Base-by-base conservation (phyloP, 202 grass and related monocot genomes). In the Elaeis oleifera region DNA sequence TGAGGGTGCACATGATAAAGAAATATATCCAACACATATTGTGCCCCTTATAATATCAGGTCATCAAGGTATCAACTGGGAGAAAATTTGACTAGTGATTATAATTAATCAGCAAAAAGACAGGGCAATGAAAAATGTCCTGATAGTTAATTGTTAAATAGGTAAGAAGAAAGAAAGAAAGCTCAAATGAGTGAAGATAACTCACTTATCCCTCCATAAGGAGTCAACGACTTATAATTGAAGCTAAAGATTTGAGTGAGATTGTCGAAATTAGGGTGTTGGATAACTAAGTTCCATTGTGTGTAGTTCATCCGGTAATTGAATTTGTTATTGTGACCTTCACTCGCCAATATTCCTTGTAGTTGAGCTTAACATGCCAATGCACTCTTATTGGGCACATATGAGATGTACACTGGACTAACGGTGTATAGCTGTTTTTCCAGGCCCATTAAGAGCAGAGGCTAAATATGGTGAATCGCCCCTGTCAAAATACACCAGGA, bases 331-430 rank as follows among this genome's bases (percentile, higher is more conserved):
- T 72, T 3, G 88, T 80, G 20, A 99, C 74, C 80, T 99, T 99
- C 2, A 99, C 80, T 18, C 94, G 84, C 94, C 94, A 94, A 59
- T 94, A 99, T 3, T 86, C 78, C 71, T 66, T 82, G 82, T 94
- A 94, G 63, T 89, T 99, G 6, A 84, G 85, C 32, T 99, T 99
- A 18, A 92, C 85, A 72, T 97, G 94, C 94, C 94, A 97, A 23
- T 97, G 88, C 63, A 97, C 80, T 61, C 94, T 78, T 81, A 97
- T 81, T 15, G 94, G 88, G 82, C 94, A 97, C 94, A 97, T 97
- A 64, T 97, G 94, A 53, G 88, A 78, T 27, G 88, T 86, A 51
- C 94, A 97, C 16, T 92, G 65, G 31, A 97, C 77, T 57, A 92
- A 81, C 53, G 94, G 85, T 5, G 69, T 23, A 68, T 78, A 59